A percentile compares a stretch with the other conserved stretches of the same genome.
These are phyloP conservation scores for Globomyces pollinis-pini DNA, from an alignment of 192 early-diverging fungal species.

Conservation along the genomic window DNA sequence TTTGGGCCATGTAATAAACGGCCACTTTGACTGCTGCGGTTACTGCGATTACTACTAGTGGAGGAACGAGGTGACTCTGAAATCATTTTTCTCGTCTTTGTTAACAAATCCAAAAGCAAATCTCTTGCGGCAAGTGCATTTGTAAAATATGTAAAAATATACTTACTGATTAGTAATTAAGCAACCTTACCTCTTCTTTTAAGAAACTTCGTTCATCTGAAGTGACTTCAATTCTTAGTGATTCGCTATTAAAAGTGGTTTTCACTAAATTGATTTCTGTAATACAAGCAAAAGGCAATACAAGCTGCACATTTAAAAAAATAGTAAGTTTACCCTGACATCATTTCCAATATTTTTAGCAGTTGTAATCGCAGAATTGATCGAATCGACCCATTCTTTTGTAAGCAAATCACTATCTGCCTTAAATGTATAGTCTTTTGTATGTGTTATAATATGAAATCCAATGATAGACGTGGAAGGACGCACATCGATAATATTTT, in stretches of 20 bases:
- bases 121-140: no score
- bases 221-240: slow-evolving; percentile 41
- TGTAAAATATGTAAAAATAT: slow-evolving; percentile 59
- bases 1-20: neutral
- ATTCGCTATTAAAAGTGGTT: slow-evolving; percentile 34
- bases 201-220: slow-evolving; percentile 39
- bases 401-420: slow-evolving; percentile 47
- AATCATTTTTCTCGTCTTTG: no score
- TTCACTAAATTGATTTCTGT: slow-evolving; percentile 44
- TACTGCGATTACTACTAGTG: no score
- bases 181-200: neutral
- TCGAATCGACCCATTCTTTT: slow-evolving; percentile 47
- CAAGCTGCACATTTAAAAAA: no score
- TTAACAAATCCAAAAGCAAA: no score
- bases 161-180: slow-evolving; percentile 51
- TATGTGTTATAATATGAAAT: slow-evolving; percentile 15
- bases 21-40: no score
- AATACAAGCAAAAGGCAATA: slow-evolving; percentile 48
- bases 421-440: slow-evolving; percentile 40
- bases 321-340: no score
- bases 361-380: slow-evolving; percentile 49
- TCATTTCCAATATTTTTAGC: slow-evolving; percentile 51
- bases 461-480: slow-evolving; percentile 8
- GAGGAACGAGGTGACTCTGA: no score
- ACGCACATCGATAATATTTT: slow-evolving; percentile 43